A percentile compares a stretch with the other conserved stretches of the same genome.
Conservation (phyloP, 345 rosid species). For the Aquilaria malaccensis region DNA sequence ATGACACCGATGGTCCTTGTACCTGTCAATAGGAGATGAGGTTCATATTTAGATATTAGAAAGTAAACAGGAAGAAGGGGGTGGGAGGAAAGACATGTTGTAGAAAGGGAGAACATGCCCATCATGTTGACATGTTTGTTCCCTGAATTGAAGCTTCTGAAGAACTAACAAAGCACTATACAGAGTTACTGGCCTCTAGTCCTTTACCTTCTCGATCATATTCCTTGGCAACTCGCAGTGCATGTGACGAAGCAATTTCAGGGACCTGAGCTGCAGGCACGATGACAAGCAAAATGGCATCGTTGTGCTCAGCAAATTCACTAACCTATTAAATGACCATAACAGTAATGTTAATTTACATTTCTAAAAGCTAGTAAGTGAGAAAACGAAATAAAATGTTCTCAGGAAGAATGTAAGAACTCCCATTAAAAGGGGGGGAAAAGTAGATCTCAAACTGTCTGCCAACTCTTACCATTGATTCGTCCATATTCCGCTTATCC, state of each 20-base stretch:
- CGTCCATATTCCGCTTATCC: slow-evolving; percentile 89
- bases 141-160: not conserved
- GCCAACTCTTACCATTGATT: slow-evolving; percentile 57
- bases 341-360: slow-evolving; percentile 4
- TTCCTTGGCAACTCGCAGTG: slow-evolving; percentile 86
- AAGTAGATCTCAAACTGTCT: slow-evolving; percentile 9
- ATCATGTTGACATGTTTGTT: no score
- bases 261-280: slow-evolving; percentile 89
- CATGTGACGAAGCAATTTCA: slow-evolving; percentile 84
- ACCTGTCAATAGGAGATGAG: slow-evolving; percentile 31
- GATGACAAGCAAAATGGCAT: slow-evolving; percentile 81
- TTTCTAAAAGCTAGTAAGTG: slow-evolving; percentile 4
- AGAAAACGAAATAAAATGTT: slow-evolving; percentile 1
- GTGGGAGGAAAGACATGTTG: not conserved
- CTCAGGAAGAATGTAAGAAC: not conserved
- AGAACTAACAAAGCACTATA: not conserved
- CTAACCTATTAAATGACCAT: slow-evolving; percentile 36
- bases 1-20: slow-evolving; percentile 93
- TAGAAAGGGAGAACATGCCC: not conserved
- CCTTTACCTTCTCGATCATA: slow-evolving; percentile 76
- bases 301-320: slow-evolving; percentile 79
- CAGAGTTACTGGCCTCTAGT: not conserved
- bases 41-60: not conserved
- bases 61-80: not conserved
- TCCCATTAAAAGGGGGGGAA: not conserved